Evolutionary conservation across 2,329 filamentous ascomycete species (phyloP).

Genomic region (Sporothrix mexicana): DNA sequence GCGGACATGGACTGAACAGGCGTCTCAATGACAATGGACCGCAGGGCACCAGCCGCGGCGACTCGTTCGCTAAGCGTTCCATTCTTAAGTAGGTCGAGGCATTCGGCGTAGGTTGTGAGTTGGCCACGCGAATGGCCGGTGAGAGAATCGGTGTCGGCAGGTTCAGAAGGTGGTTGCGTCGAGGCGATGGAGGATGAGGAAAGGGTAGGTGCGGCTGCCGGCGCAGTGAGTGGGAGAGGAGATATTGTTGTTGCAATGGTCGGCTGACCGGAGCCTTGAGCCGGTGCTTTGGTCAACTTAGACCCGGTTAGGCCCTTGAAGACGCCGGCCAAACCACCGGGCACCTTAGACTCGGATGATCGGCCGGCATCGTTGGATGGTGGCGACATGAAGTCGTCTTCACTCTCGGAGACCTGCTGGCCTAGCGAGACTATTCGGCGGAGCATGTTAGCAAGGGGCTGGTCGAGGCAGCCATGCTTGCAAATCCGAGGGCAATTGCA

Average conservation of each 20-base stretch:
- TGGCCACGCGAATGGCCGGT: constrained; percentile 50
- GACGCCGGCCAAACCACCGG: constrained; percentile 65
- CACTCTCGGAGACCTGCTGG: constrained; percentile 50
- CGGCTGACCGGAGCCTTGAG: neutral
- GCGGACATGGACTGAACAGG: constrained; percentile 64
- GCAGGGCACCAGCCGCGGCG: constrained; percentile 62
- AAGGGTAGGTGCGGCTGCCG: constrained; percentile 46
- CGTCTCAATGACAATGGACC: constrained; percentile 62
- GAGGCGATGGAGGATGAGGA: constrained; percentile 44
- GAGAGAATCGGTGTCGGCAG: constrained; percentile 52
- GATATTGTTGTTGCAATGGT: constrained; percentile 14
- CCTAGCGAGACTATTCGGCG: constrained; percentile 53
- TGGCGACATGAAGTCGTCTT: constrained; percentile 65
- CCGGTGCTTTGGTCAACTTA: constrained; percentile 57
- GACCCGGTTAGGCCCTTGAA: constrained; percentile 66
- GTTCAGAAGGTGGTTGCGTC: constrained; percentile 41
- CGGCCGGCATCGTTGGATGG: constrained; percentile 62
- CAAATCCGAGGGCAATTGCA: no score
- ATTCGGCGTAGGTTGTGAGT: constrained; percentile 59
- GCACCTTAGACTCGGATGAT: constrained; percentile 60
- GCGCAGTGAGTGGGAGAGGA: constrained; percentile 25
- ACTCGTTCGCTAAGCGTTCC: constrained; percentile 60
- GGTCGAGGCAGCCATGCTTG: constrained; percentile 16
- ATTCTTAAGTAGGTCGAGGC: constrained; percentile 60
- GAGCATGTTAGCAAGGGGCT: constrained; percentile 49